Evolutionary conservation across 768 basidiomycete genomes (phyloP), one percentile per base, ranked within the genome.

Genomic region (Boletus subcaerulescens): DNA sequence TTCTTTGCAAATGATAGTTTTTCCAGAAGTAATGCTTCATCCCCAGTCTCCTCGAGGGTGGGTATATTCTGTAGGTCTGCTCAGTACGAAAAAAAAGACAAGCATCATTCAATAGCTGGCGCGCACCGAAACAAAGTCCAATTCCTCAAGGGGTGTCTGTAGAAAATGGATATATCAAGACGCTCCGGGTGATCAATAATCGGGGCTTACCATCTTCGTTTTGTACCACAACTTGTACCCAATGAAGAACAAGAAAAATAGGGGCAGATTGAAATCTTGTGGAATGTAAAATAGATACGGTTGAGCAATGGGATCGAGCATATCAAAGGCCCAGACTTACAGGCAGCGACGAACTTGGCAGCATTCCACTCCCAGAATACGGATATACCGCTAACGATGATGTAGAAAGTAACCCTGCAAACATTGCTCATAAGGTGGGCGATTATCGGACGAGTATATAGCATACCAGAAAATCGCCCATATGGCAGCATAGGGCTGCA

Each of bases 381-480:
- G 10, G 71, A 65, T 62, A 80, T 77, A 8, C 80, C 80, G 61
- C 75, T 80, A 67, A 82, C 70, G 70, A 81, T 72, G 65, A 83
- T 84, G 70, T 86, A 84, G 62, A 88, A 62, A 3, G 71, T 45
- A 13, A 63, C 32, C 65, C 64, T 65, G 47, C 24, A 18, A 24
- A 15, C 3, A 15, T n/a, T 11, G 33, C 3, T 40, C 17, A 35
- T n/a, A 12, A 10, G 20, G 33, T 20, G 18, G 14, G 55, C 55
- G 18, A 61, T n/a, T n/a, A n/a, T 61, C 33, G 5, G 14, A 45
- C n/a, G 44, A 4, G 29, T 69, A 65, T 15, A 33, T 48, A 58
- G 74, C 77, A 69, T 78, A 82, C 83, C 87, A 87, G 68, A 80
- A 78, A 45, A 86, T 71, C 22, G 84, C 89, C 82, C 87, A 88